phyloP scores from a whole-genome alignment of 2,329 filamentous ascomycete species.

The Elsinoe batatas region DNA sequence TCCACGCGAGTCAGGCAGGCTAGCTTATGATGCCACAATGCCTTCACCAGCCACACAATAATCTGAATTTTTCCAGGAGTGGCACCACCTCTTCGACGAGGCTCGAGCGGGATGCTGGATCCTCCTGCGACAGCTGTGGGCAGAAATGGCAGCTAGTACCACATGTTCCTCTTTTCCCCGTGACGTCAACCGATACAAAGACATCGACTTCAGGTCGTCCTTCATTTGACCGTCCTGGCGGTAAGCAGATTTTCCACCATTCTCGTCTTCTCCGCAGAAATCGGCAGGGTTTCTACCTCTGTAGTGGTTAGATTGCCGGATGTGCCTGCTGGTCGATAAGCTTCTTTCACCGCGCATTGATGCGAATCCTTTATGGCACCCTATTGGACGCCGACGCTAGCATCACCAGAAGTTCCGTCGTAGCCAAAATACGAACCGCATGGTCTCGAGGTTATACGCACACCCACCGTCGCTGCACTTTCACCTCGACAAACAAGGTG shows the following conservation, averaged over 20 bases:
- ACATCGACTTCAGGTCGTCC: not conserved
- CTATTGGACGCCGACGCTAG: constrained; percentile 9
- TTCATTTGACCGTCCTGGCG: not conserved
- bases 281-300: not conserved
- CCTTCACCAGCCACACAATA: not conserved
- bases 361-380: not conserved
- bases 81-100: not conserved
- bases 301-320: not conserved
- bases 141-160: not conserved
- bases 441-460: not conserved
- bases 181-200: constrained; percentile 5
- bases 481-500: not conserved
- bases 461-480: not conserved
- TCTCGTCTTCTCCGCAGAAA: not conserved
- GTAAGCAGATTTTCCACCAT: constrained; percentile 8
- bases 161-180: constrained; percentile 1
- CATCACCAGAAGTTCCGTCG: not conserved
- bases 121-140: not conserved
- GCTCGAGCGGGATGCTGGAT: not conserved
- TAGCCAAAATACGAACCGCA: not conserved
- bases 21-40: not conserved
- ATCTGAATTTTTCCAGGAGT: not conserved
- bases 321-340: constrained; percentile 5
- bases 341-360: constrained; percentile 3
- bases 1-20: too few relatives aligned